Conservation (phyloP, 1,139 yeast genomes). For the Candida gigantensis region DNA sequence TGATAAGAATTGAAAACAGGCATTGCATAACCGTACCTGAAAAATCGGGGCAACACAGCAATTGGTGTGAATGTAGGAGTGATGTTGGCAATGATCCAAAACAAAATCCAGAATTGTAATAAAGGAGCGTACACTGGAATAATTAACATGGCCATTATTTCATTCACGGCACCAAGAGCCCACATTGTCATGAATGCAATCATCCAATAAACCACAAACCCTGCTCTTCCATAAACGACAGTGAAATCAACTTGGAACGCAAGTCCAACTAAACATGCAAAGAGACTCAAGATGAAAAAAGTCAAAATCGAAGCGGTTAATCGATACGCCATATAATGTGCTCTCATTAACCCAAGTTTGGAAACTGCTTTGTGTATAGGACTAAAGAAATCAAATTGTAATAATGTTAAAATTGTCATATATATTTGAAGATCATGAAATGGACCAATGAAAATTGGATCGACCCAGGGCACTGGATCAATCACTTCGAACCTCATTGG, state of each 20-base stretch:
- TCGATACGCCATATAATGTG: slow-evolving; percentile 35
- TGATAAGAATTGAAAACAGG: slow-evolving; percentile 43
- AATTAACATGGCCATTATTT: slow-evolving; percentile 35
- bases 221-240: slow-evolving; percentile 39
- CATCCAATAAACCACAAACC: slow-evolving; percentile 50
- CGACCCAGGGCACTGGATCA: slow-evolving; percentile 54
- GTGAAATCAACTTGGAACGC: slow-evolving; percentile 47
- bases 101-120: slow-evolving; percentile 45
- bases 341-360: slow-evolving; percentile 26
- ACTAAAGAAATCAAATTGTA: slow-evolving; percentile 58
- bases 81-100: slow-evolving; percentile 42
- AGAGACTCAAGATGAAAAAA: slow-evolving; percentile 38
- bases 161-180: slow-evolving; percentile 46
- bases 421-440: slow-evolving; percentile 76
- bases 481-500: slow-evolving; percentile 37
- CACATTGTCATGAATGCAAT: slow-evolving; percentile 43
- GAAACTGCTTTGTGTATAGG: slow-evolving; percentile 53
- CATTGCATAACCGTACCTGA: slow-evolving; percentile 39
- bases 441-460: slow-evolving; percentile 60
- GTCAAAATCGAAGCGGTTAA: slow-evolving; percentile 30
- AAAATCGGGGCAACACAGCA: slow-evolving; percentile 34
- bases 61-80: slow-evolving; percentile 41
- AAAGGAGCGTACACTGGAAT: slow-evolving; percentile 40
- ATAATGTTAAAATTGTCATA: slow-evolving; percentile 64
- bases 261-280: slow-evolving; percentile 40